Conservation (phyloP, 2,329 filamentous ascomycete species). For the Lecanicillium sp. region DNA sequence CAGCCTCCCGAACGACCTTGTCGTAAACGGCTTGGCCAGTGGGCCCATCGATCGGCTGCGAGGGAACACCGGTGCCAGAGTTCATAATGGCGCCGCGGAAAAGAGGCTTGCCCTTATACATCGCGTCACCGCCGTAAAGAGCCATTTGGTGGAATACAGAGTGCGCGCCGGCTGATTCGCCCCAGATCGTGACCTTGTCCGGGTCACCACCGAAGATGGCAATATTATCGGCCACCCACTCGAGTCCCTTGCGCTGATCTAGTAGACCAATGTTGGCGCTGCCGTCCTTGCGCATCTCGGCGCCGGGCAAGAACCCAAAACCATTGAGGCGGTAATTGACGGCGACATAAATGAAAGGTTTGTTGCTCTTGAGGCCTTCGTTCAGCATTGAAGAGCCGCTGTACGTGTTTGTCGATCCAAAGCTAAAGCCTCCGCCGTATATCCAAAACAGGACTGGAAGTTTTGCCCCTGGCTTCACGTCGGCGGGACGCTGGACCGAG, state of each 20-base stretch:
- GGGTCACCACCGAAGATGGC: conserved; percentile 61
- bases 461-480: conserved; percentile 35
- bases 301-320: conserved; percentile 56
- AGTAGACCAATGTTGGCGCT: conserved; percentile 53
- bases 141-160: conserved; percentile 58
- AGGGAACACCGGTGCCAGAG: conserved; percentile 45
- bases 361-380: conserved; percentile 34
- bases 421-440: conserved; percentile 45
- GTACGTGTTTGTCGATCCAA: conserved; percentile 31
- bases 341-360: conserved; percentile 56
- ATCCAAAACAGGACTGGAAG: conserved; percentile 55
- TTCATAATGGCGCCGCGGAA: conserved; percentile 63
- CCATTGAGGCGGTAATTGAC: conserved; percentile 60
- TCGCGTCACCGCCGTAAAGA: conserved; percentile 54
- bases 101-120: conserved; percentile 56
- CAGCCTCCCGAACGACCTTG: conserved; percentile 41
- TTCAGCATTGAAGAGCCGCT: conserved; percentile 30
- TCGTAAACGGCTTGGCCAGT: conserved; percentile 54
- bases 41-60: conserved; percentile 45
- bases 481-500: conserved; percentile 41
- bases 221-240: conserved; percentile 62
- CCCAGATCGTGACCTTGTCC: conserved; percentile 58
- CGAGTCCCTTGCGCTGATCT: conserved; percentile 53
- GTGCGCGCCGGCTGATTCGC: conserved; percentile 53
- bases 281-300: conserved; percentile 49